Conservation (phyloP, 73 alveolate genomes). For the Paramecium sonneborni region DNA sequence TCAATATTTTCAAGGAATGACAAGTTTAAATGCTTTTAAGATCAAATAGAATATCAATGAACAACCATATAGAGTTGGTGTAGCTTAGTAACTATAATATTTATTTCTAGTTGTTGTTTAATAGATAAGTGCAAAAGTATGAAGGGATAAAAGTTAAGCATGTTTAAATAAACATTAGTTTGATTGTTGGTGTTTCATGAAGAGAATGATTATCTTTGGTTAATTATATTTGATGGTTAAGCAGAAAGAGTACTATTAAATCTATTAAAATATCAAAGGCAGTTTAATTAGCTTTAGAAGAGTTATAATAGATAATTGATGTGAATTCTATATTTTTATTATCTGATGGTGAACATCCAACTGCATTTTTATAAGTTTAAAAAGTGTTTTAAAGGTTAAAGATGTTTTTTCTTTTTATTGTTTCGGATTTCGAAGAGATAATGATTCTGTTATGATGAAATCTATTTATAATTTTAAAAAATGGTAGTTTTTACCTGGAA, state of each 20-base stretch:
- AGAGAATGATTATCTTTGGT: not conserved
- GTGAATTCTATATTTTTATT: constrained; percentile 31
- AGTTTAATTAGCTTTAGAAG: not conserved
- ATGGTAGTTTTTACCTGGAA: not conserved
- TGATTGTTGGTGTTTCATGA: not conserved
- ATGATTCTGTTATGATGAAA: constrained; percentile 44
- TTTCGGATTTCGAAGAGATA: constrained; percentile 56
- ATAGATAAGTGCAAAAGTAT: constrained; percentile 51
- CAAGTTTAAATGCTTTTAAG: no score
- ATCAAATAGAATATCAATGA: no score
- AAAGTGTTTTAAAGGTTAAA: not conserved
- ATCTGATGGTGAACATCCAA: constrained; percentile 47
- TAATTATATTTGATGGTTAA: not conserved
- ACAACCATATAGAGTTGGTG: not conserved
- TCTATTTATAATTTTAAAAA: not conserved
- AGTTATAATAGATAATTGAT: not conserved
- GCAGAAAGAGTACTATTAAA: not conserved
- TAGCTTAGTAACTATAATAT: not conserved
- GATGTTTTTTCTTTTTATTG: not conserved
- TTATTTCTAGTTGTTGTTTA: constrained; percentile 15
- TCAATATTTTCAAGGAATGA: no score
- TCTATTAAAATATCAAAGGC: constrained; percentile 1
- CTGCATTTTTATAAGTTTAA: not conserved
- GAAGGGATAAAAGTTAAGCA: constrained; percentile 4
- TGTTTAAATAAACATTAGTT: not conserved